These are phyloP conservation scores for Boletus subcaerulescens DNA, from an alignment of 768 basidiomycete species.

Conservation along the genomic window DNA sequence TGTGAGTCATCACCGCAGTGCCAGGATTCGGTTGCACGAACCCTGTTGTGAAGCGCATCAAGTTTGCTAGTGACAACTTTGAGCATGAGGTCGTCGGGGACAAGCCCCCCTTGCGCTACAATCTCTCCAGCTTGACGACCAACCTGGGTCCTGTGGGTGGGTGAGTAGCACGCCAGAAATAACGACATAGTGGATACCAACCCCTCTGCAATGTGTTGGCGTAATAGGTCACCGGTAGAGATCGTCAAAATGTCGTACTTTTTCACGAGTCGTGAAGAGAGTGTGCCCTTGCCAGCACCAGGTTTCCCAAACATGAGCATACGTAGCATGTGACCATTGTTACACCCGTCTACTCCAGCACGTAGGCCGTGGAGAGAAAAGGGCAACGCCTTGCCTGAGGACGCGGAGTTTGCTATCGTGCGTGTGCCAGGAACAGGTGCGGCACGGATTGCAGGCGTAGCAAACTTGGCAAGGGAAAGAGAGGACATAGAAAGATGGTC, in stretches of 20 bases:
- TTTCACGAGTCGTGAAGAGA: slow-evolving; percentile 68
- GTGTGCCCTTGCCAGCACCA: slow-evolving; percentile 83
- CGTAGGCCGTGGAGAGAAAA: slow-evolving; percentile 48
- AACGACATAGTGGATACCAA: neutral
- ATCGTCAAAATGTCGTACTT: slow-evolving; percentile 78
- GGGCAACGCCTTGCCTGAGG: slow-evolving; percentile 43
- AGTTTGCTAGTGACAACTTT: slow-evolving; percentile 73
- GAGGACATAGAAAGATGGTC: slow-evolving; percentile 16
- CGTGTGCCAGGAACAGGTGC: slow-evolving; percentile 14
- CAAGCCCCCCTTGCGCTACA: slow-evolving; percentile 72
- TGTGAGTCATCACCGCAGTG: neutral
- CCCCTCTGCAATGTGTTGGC: slow-evolving; percentile 76
- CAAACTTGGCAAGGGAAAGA: slow-evolving; percentile 13
- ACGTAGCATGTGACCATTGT: slow-evolving; percentile 33
- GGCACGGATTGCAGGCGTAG: slow-evolving; percentile 10
- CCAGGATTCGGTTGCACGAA: slow-evolving; percentile 24
- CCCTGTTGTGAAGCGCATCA: slow-evolving; percentile 62
- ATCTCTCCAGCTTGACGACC: slow-evolving; percentile 74
- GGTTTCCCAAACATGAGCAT: slow-evolving; percentile 62
- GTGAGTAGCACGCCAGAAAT: neutral
- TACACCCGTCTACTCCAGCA: slow-evolving; percentile 23
- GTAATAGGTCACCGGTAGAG: slow-evolving; percentile 81
- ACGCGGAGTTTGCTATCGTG: slow-evolving; percentile 30
- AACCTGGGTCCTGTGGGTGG: slow-evolving; percentile 53
- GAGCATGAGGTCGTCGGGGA: slow-evolving; percentile 80